phyloP scores from a whole-genome alignment of 352 stramenopile genomes.

The Bremia lactucae region DNA sequence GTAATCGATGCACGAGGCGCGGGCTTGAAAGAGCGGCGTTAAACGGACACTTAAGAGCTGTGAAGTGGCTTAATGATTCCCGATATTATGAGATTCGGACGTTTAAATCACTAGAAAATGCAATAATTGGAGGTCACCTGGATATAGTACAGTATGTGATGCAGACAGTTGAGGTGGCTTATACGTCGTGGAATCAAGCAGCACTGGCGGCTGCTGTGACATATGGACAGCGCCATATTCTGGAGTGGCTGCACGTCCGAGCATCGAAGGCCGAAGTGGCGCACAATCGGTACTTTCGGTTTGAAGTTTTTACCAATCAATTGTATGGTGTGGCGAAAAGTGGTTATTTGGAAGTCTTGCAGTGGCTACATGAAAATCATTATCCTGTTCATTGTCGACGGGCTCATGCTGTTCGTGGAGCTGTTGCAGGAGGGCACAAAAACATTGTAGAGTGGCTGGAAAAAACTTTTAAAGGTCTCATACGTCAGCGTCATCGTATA shows the following conservation, averaged over 20 bases:
- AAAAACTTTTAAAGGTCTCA: constrained; percentile 8
- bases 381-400: constrained; percentile 23
- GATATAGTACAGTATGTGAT: constrained; percentile 32
- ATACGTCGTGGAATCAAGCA: constrained; percentile 27
- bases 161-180: constrained; percentile 21
- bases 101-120: constrained; percentile 29
- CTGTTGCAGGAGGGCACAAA: constrained; percentile 12
- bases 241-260: constrained; percentile 26
- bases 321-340: constrained; percentile 17
- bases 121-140: constrained; percentile 28
- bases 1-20: constrained; percentile 31
- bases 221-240: constrained; percentile 17
- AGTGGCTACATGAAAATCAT: constrained; percentile 19
- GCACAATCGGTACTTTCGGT: constrained; percentile 13
- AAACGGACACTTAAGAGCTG: constrained; percentile 25
- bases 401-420: constrained; percentile 22
- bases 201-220: constrained; percentile 17
- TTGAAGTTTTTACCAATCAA: constrained; percentile 20
- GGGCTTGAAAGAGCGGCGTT: constrained; percentile 24
- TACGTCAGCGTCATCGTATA: constrained; percentile 21
- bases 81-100: constrained; percentile 29
- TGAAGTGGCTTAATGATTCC: constrained; percentile 27
- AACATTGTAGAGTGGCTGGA: constrained; percentile 24
- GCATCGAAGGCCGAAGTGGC: constrained; percentile 5
- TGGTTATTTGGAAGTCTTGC: constrained; percentile 19